Conservation (phyloP, 768 basidiomycete genomes). For the Kwoniella botswanensis region DNA sequence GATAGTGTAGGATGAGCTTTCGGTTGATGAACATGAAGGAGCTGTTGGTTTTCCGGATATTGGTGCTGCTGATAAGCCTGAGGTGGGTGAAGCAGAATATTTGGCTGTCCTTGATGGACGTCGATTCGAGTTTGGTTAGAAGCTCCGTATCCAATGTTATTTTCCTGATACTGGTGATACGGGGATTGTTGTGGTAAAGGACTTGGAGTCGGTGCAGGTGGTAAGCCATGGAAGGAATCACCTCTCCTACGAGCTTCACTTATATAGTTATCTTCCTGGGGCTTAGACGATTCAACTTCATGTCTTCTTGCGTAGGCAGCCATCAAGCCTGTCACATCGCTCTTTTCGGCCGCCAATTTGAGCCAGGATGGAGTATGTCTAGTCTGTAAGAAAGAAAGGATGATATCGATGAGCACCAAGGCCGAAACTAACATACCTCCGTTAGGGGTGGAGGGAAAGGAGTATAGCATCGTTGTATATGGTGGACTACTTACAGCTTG, state of each 20-base stretch:
- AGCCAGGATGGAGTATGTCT: neutral
- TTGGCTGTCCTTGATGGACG: too few relatives aligned
- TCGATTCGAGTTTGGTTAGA: too few relatives aligned
- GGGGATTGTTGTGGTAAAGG: too few relatives aligned
- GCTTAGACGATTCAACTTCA: neutral
- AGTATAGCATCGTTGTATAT: too few relatives aligned
- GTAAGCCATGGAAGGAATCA: neutral
- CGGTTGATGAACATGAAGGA: neutral
- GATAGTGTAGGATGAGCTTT: neutral
- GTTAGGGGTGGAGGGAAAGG: too few relatives aligned
- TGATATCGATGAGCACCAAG: too few relatives aligned
- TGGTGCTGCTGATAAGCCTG: neutral
- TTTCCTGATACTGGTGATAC: too few relatives aligned
- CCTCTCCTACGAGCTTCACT: neutral
- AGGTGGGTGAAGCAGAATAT: neutral
- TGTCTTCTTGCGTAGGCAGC: neutral
- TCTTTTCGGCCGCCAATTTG: neutral
- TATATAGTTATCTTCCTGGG: neutral
- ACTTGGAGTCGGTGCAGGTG: too few relatives aligned
- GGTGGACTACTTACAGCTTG: neutral
- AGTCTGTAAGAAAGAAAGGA: neutral
- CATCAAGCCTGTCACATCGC: slow-evolving; percentile 5
- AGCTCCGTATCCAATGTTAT: too few relatives aligned
- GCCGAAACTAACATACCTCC: too few relatives aligned
- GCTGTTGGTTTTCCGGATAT: neutral